Base-by-base conservation (phyloP, 371 early-diverging fungal genomes). In the Rhizopus sp. region DNA sequence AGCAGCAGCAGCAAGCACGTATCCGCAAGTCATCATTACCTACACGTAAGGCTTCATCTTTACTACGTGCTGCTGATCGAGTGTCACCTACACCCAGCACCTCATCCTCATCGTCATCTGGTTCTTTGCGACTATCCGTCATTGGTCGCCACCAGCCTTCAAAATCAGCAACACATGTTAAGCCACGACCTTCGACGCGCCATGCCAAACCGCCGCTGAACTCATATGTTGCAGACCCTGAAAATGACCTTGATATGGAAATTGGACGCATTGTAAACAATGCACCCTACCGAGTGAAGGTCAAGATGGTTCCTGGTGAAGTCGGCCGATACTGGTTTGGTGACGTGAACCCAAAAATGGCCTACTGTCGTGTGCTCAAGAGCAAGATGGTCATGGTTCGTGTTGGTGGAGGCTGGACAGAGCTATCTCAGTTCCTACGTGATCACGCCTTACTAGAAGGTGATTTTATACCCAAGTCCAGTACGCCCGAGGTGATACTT, bases 331-430 rank as follows among this genome's bases (percentile, higher is more conserved):
- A 90, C 54, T 81, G 87, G 82, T 87, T 88, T 73, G 89, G 89
- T 44, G 86, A 90, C 41, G 60, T 72, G 31, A 82, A 88, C 55
- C 86, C 87, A 13, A 87, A 87, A 55, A 60, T 87, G n/a, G 87
- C 86, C 44, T 87, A 83, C 60, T 90, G 90, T 60, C 85, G 89
- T 31, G 78, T 88, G 8, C 65, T 90, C 41, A 73, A 81, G 47
- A 83, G 82, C 53, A 77, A 81, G 10, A 82, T 84, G 77, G 89
- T 90, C 17, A 88, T 90, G 88, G 89, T 90, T 39, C 80, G 90
- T 42, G 86, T 90, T 3, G 90, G 90, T 23, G 90, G 90, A 53
- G 90, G 78, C 6, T 90, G 90, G 90, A 75, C 75, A 12, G 87
- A 87, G 55, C 63, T 87, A 7, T 83, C 87, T 32, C 80, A 83